Percentiles rank a stretch among this genome's conserved stretches.
Evolutionary conservation across 176 grass and related monocot genomes (phyloP).

Genomic region (Carex kokanica): DNA sequence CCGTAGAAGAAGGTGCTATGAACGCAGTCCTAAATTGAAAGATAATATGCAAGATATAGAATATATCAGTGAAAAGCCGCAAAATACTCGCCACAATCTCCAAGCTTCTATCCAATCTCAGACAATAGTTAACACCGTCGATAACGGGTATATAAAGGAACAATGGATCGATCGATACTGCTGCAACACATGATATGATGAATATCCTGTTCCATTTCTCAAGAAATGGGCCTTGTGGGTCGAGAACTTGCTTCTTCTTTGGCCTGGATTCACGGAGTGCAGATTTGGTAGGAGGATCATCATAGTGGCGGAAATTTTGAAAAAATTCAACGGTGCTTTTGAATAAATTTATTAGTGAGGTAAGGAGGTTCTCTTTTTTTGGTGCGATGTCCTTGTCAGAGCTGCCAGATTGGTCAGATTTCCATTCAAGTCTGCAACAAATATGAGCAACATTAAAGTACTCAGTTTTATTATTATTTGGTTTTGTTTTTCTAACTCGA

Average conservation of each 20-base stretch:
- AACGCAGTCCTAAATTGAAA: slow-evolving; percentile 97
- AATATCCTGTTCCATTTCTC: slow-evolving; percentile 98
- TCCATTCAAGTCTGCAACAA: slow-evolving; percentile 79
- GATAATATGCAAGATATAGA: slow-evolving; percentile 87
- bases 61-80: slow-evolving; percentile 83
- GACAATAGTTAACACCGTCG: slow-evolving; percentile 37
- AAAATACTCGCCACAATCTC: slow-evolving; percentile 70
- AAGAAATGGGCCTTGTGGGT: slow-evolving; percentile 93
- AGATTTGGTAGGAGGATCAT: slow-evolving; percentile 48
- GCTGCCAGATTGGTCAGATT: slow-evolving; percentile 51
- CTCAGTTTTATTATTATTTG: slow-evolving; percentile 15
- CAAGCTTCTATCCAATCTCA: slow-evolving; percentile 69
- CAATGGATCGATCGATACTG: slow-evolving; percentile 82
- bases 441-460: slow-evolving; percentile 14
- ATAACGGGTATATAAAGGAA: slow-evolving; percentile 91
- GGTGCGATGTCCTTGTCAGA: slow-evolving; percentile 55
- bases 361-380: slow-evolving; percentile 37
- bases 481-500: not conserved
- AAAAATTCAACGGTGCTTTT: slow-evolving; percentile 63
- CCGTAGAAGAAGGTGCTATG: slow-evolving; percentile 86
- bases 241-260: slow-evolving; percentile 54
- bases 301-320: slow-evolving; percentile 40
- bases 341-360: slow-evolving; percentile 38
- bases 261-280: slow-evolving; percentile 33
- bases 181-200: slow-evolving; percentile 79